Percentiles rank a stretch among this genome's conserved stretches.
Conservation (phyloP, 306 rosid genomes). For the Vigna reflexopilosa region DNA sequence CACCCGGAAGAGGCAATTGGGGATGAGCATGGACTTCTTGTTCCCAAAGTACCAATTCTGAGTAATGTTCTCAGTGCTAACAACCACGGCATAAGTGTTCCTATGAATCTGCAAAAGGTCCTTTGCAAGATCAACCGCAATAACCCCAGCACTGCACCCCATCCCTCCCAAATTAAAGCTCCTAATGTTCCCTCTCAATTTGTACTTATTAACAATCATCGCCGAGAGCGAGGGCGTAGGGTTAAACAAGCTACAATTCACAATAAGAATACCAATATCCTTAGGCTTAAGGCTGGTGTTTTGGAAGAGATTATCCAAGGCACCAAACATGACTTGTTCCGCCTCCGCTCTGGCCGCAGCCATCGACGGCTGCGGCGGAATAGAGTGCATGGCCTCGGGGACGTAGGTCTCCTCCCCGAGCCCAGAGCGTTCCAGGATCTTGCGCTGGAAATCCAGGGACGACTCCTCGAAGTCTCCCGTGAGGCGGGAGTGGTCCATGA, state of each 20-base stretch:
- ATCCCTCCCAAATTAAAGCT: slow-evolving; percentile 86
- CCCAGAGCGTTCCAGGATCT: slow-evolving; percentile 71
- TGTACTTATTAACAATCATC: slow-evolving; percentile 76
- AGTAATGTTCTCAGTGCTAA: slow-evolving; percentile 78
- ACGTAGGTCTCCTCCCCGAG: slow-evolving; percentile 77
- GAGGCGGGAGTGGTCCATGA: slow-evolving; percentile 69
- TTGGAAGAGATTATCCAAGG: slow-evolving; percentile 63
- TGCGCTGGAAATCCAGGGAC: slow-evolving; percentile 75
- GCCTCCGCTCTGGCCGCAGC: slow-evolving; percentile 75
- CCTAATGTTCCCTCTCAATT: slow-evolving; percentile 69
- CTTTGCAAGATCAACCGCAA: slow-evolving; percentile 76
- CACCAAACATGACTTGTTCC: slow-evolving; percentile 73
- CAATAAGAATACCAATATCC: slow-evolving; percentile 73
- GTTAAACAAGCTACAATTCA: slow-evolving; percentile 74
- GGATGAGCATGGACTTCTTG: slow-evolving; percentile 77
- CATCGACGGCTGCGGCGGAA: slow-evolving; percentile 73
- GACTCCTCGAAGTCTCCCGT: slow-evolving; percentile 72
- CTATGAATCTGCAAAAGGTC: slow-evolving; percentile 71
- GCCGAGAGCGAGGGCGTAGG: slow-evolving; percentile 80
- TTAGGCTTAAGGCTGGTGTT: slow-evolving; percentile 59
- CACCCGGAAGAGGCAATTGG: slow-evolving; percentile 77
- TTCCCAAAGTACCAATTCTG: slow-evolving; percentile 85
- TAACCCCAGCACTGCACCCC: slow-evolving; percentile 87
- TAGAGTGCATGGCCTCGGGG: slow-evolving; percentile 70
- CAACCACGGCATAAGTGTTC: slow-evolving; percentile 75